Base-by-base conservation (phyloP, 805 yeast species). In the Schizosaccharomyces japonicus region DNA sequence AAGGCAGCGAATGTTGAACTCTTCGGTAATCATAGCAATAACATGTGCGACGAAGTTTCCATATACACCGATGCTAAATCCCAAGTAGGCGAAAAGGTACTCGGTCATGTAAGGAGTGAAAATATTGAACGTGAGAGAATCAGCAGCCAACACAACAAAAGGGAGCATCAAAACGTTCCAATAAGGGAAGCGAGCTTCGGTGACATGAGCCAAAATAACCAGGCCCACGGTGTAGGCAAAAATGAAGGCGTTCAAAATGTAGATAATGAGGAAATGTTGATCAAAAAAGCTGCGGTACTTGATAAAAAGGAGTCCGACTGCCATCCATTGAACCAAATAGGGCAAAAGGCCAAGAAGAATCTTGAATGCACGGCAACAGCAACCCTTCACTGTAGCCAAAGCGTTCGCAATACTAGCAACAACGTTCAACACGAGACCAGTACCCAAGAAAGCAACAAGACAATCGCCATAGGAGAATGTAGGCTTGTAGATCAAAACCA, bases 161-260 rank as follows among this genome's bases (percentile, higher is more conserved):
- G 66, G 60, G 13, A 74, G 64, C 68, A 75, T 69, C 3, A 93
- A 80, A 28, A 80, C 67, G 47, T 82, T 80, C 52, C 71, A 55
- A 58, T 66, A 64, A 31, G 98, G 98, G 68, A 80, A 87, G 11
- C 65, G 62, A 60, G 83, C 94, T 48, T 72, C 64, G 8, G 96
- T 84, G 55, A 87, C 71, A 60, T 90, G 96, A 10, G 82, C 83
- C 52, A 81, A 68, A 57, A 87, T 90, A 32, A 65, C 59, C 33
- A 45, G 19, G n/a, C 47, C 47, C 3, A 45, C 47, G 13, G 39
- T 27, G 28, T 65, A 56, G 4, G 69, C 64, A 3, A 68, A 60
- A 50, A 84, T 78, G 57, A 95, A 72, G 3, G 95, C 96, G 49
- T 87, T 70, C 47, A 78, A 67, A 1, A 93, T 92, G 56, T 80